Percentiles rank a stretch among this genome's conserved stretches.
Evolutionary conservation across 2,329 filamentous ascomycete species (phyloP).

Genomic region (Pseudogymnoascus sp.): DNA sequence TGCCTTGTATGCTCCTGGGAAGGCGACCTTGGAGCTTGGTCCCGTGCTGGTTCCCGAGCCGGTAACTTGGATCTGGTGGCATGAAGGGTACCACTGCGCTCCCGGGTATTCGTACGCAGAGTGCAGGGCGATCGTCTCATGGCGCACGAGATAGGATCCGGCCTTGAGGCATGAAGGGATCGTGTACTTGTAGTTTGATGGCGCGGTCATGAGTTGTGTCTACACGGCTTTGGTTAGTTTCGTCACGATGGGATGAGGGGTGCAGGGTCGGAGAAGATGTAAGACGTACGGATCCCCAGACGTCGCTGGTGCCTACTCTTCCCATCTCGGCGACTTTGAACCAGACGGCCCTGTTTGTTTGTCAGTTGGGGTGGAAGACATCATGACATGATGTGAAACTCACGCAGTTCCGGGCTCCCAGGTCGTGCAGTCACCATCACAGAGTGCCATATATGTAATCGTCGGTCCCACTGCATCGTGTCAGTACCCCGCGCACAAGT

Average conservation of each 20-base stretch:
- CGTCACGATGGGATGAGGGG: not conserved
- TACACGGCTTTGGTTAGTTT: not conserved
- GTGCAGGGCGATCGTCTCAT: conserved; percentile 44
- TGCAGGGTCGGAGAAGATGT: not conserved
- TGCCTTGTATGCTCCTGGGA: conserved; percentile 39
- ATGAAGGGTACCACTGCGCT: conserved; percentile 30
- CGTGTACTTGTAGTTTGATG: conserved; percentile 32
- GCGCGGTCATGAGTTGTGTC: conserved; percentile 13
- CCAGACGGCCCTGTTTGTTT: conserved; percentile 15
- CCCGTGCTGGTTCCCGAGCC: conserved; percentile 33
- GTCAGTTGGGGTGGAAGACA: not conserved
- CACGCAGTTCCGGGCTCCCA: conserved; percentile 40
- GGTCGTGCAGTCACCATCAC: conserved; percentile 42
- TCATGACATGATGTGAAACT: conserved; percentile 13
- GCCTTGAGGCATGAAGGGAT: conserved; percentile 43
- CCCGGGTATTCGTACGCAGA: conserved; percentile 33
- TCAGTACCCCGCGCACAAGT: conserved; percentile 35
- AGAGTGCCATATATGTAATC: conserved; percentile 53
- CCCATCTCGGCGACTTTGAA: conserved; percentile 16
- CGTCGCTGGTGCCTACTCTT: conserved; percentile 13
- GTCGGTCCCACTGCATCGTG: conserved; percentile 42
- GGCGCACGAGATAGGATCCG: conserved; percentile 45
- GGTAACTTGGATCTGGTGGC: conserved; percentile 37
- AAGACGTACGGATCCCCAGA: conserved; percentile 12
- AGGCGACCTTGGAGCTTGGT: conserved; percentile 27